These are phyloP conservation scores for Zygosaccharomyces lentus DNA, from an alignment of 805 yeast genomes.

Conservation along the genomic window DNA sequence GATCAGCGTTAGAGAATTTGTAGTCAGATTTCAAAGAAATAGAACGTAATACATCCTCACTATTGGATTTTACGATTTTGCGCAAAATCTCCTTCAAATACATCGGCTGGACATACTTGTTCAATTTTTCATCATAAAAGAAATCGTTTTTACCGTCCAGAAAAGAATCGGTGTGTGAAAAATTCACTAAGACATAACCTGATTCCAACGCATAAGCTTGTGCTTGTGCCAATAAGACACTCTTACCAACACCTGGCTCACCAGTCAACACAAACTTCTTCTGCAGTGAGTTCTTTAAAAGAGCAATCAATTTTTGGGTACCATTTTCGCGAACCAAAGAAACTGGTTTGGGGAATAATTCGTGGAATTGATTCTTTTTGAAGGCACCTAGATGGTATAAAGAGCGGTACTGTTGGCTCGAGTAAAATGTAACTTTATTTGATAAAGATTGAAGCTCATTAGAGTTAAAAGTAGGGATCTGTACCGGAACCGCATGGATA, in stretches of 20 bases:
- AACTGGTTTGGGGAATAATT: conserved; percentile 56
- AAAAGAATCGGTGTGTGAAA: conserved; percentile 57
- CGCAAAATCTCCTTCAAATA: conserved; percentile 55
- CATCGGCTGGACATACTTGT: conserved; percentile 74
- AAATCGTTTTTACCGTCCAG: conserved; percentile 74
- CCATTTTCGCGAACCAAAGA: conserved; percentile 54
- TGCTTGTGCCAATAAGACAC: conserved; percentile 61
- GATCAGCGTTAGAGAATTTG: conserved; percentile 32
- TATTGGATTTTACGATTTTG: conserved; percentile 47
- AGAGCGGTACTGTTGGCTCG: conserved; percentile 38
- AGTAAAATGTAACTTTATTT: conserved; percentile 40
- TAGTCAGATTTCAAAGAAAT: conserved; percentile 36
- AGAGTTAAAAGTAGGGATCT: conserved; percentile 22
- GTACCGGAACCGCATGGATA: conserved; percentile 27
- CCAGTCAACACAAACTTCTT: conserved; percentile 62
- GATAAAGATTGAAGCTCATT: conserved; percentile 11
- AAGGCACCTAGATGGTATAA: conserved; percentile 58
- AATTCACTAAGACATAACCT: conserved; percentile 59
- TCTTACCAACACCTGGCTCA: conserved; percentile 74
- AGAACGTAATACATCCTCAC: conserved; percentile 34
- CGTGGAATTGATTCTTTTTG: conserved; percentile 63
- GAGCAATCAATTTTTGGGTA: conserved; percentile 36
- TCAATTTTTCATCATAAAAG: conserved; percentile 45
- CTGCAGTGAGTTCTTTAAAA: conserved; percentile 39
- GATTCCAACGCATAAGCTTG: conserved; percentile 37